These are phyloP conservation scores for Vicia villosa DNA, from an alignment of 306 rosid genomes.

Conservation along the genomic window DNA sequence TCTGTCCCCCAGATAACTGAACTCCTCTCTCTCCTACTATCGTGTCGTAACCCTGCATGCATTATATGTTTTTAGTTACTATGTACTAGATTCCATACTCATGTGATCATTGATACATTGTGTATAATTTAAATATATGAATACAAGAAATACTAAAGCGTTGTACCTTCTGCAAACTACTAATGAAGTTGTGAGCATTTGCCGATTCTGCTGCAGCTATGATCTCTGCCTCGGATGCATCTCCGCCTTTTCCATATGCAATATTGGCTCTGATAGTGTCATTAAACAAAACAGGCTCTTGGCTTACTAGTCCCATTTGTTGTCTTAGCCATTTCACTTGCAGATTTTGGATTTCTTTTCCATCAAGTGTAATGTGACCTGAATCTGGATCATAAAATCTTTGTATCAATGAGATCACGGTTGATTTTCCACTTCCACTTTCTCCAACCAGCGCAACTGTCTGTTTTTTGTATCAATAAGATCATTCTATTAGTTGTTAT, in stretches of 20 bases:
- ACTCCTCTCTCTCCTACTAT: conserved; percentile 62
- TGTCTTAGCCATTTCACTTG: conserved; percentile 66
- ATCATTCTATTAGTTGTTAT: conserved; percentile 15
- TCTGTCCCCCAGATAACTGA: conserved; percentile 68
- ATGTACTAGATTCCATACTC: neutral
- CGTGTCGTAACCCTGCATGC: conserved; percentile 61
- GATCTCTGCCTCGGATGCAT: conserved; percentile 65
- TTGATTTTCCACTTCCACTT: conserved; percentile 80
- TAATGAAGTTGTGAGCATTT: conserved; percentile 67
- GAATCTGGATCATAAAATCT: conserved; percentile 74
- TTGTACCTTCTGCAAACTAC: conserved; percentile 64
- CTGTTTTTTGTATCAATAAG: conserved; percentile 33
- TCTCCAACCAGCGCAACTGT: conserved; percentile 74
- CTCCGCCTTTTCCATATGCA: conserved; percentile 69
- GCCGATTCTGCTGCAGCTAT: conserved; percentile 63
- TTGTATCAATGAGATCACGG: conserved; percentile 54
- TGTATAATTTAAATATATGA: neutral
- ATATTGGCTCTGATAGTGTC: conserved; percentile 62
- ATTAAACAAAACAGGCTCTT: conserved; percentile 64
- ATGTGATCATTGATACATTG: neutral
- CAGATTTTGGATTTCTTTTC: conserved; percentile 50
- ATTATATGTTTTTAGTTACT: neutral
- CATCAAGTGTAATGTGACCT: conserved; percentile 63
- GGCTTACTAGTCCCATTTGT: conserved; percentile 74
- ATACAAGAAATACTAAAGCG: neutral